phyloP scores from a whole-genome alignment of 176 grass and related monocot species.

The Triticum dicoccoides region DNA sequence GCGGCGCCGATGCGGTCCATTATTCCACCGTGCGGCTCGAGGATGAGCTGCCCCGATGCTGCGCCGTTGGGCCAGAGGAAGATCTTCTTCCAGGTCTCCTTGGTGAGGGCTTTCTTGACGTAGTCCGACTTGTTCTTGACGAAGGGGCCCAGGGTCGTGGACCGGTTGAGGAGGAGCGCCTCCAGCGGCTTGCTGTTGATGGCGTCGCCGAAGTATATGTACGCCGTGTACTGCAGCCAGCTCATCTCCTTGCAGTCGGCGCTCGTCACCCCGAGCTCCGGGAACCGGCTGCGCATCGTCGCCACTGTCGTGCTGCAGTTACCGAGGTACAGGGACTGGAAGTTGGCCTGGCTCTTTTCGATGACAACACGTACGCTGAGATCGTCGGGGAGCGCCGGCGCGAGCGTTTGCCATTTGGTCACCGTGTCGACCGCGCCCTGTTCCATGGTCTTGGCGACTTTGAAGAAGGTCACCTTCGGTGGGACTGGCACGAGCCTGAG shows the following conservation, averaged over 20 bases:
- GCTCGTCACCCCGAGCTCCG: not conserved
- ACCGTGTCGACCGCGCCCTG: not conserved
- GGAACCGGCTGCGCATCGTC: not conserved
- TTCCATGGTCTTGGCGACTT: not conserved
- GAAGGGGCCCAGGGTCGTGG: not conserved
- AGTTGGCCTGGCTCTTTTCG: not conserved
- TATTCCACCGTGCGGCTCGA: not conserved
- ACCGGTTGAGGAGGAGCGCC: not conserved
- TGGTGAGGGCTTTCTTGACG: not conserved
- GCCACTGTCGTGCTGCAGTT: not conserved
- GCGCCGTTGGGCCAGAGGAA: not conserved
- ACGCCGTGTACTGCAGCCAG: conserved; percentile 5
- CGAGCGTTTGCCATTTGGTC: not conserved
- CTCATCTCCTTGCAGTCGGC: not conserved
- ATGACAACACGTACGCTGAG: not conserved
- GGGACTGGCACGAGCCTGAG: conserved; percentile 25
- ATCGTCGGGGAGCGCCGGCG: not conserved
- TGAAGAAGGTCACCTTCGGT: conserved; percentile 1
- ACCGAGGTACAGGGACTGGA: not conserved
- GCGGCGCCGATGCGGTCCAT: not conserved
- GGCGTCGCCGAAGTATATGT: conserved; percentile 17
- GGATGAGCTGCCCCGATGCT: not conserved
- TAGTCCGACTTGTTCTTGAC: not conserved
- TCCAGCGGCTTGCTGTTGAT: not conserved
- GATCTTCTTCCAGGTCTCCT: not conserved